Base-by-base conservation (phyloP, 768 basidiomycete genomes). In the Tubosaeta sp. region DNA sequence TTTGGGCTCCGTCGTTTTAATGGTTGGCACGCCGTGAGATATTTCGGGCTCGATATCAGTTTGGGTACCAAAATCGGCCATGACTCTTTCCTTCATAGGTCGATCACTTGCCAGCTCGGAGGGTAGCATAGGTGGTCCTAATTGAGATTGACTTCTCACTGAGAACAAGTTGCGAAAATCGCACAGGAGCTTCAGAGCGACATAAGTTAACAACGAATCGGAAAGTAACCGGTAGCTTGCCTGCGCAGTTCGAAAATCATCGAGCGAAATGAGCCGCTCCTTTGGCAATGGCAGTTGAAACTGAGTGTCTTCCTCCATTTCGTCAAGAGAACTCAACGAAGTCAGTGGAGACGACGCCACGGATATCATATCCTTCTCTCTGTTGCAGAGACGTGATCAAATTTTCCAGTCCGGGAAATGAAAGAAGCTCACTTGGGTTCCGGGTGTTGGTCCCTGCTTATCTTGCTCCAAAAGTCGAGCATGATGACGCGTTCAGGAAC, bases 391-490 rank as follows among this genome's bases (percentile, higher is more conserved):
- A 44, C 43, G 47, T 42, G 19, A 38, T 47, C 21, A 54, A 30
- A 18, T 8, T 46, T 29, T 43, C 18, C 11, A 36, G 32, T 39
- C 34, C n/a, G 34, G 24, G 18, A 32, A 9, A n/a, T 13, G 22
- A 29, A 44, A 36, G 10, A 50, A 48, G 70, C 73, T 58, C 56
- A 81, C 83, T 67, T 71, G 41, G 69, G 56, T 49, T 70, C 69
- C 31, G 64, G 69, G 53, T 69, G 69, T 27, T 62, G 69, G 51
- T 76, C 77, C 48, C 72, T 69, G 57, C 70, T 79, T 51, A 90
- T 74, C 67, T 88, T 94, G 50, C 82, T 85, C 94, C 95, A 98
- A 63, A 99, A 99, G 67, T 99, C 95, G 43, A 99, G 79, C 41
- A 90, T 79, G 58, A 99, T 88, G 44, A 94, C 79, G 52, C 84